These are phyloP conservation scores for Lachnellula hyalina DNA, from an alignment of 2,329 filamentous ascomycete genomes.

Conservation along the genomic window DNA sequence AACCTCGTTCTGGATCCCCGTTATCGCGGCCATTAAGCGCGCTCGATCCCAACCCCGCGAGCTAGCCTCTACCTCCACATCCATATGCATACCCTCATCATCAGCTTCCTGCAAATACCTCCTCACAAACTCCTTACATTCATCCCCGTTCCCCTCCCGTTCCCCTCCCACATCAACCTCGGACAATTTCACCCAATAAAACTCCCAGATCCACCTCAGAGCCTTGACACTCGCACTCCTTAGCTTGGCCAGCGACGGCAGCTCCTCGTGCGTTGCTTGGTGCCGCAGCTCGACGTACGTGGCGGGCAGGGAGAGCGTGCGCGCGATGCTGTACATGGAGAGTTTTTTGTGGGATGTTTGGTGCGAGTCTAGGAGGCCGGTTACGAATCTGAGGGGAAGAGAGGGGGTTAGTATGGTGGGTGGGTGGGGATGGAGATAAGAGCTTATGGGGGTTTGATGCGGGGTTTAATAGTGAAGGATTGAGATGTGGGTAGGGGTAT, in stretches of 20 bases:
- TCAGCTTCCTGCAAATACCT: conserved; percentile 22
- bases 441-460: background rate
- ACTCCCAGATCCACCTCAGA: conserved; percentile 80
- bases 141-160: conserved; percentile 4
- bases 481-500: too few relatives aligned
- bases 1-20: conserved; percentile 16
- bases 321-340: conserved; percentile 69
- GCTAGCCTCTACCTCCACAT: conserved; percentile 9
- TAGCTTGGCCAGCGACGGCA: conserved; percentile 71
- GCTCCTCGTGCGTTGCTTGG: conserved; percentile 82
- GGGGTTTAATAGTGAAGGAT: too few relatives aligned
- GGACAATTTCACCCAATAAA: conserved; percentile 66
- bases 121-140: conserved; percentile 22
- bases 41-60: conserved; percentile 16
- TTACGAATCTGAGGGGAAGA: conserved; percentile 59
- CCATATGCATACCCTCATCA: conserved; percentile 10
- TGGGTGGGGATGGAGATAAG: background rate
- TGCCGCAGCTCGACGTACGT: conserved; percentile 87
- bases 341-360: conserved; percentile 61
- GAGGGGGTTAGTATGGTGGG: conserved; percentile 1
- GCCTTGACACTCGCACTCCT: conserved; percentile 64
- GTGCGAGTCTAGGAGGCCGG: conserved; percentile 70
- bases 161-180: background rate
- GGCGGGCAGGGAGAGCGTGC: conserved; percentile 62
- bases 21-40: conserved; percentile 18